Conservation (phyloP, 2,329 filamentous ascomycete species). For the Rosellinia necatrix region DNA sequence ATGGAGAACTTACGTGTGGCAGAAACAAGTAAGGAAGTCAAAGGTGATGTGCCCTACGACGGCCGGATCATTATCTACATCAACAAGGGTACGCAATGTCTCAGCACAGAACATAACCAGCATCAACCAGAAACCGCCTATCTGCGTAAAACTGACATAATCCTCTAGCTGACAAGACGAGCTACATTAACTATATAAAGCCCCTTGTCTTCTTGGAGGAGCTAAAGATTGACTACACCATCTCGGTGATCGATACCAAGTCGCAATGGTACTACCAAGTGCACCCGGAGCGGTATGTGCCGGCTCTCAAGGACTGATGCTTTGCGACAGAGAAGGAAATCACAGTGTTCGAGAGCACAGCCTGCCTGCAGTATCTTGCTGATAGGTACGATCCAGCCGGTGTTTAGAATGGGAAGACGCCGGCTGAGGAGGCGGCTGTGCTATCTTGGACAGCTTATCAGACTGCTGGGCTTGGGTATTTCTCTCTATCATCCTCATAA, state of each 20-base stretch:
- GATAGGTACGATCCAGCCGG: slow-evolving; percentile 44
- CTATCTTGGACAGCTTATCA: slow-evolving; percentile 44
- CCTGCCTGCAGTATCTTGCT: slow-evolving; percentile 44
- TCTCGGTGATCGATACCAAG: slow-evolving; percentile 44
- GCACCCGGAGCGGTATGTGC: slow-evolving; percentile 45
- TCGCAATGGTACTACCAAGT: slow-evolving; percentile 41
- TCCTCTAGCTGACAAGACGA: slow-evolving; percentile 40
- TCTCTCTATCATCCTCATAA: background rate
- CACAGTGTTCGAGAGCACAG: slow-evolving; percentile 45
- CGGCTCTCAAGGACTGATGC: slow-evolving; percentile 39
- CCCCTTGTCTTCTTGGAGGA: slow-evolving; percentile 44
- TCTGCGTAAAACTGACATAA: background rate
- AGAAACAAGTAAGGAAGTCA: slow-evolving; percentile 2
- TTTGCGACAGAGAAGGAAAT: slow-evolving; percentile 5
- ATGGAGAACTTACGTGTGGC: background rate
- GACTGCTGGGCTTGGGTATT: slow-evolving; percentile 43
- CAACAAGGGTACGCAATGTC: slow-evolving; percentile 36
- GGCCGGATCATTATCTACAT: slow-evolving; percentile 37
- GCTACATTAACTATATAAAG: slow-evolving; percentile 48
- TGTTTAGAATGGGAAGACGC: slow-evolving; percentile 38
- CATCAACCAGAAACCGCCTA: background rate
- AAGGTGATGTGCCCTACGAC: slow-evolving; percentile 31
- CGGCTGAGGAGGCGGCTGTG: slow-evolving; percentile 38
- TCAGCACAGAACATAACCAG: background rate
- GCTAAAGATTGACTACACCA: slow-evolving; percentile 38